A percentile compares a stretch with the other conserved stretches of the same genome.
These are phyloP conservation scores for Pseudofabraea citricarpa DNA, from an alignment of 2,329 filamentous ascomycete species.

Conservation along the genomic window DNA sequence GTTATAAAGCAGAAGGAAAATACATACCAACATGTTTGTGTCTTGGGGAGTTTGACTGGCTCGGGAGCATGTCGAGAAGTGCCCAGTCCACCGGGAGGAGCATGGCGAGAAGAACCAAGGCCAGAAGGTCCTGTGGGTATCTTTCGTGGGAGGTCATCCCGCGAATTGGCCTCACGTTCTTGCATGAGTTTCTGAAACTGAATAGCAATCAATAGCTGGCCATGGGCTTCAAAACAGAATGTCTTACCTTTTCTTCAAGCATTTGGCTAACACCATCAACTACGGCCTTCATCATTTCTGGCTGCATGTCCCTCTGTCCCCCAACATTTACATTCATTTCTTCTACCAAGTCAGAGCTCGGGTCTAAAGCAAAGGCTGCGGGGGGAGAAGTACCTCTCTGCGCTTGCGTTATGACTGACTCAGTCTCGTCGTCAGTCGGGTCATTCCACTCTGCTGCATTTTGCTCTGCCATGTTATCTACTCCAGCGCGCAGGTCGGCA, in stretches of 20 bases:
- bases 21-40: slow-evolving; percentile 17
- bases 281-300: neutral
- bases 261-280: slow-evolving; percentile 11
- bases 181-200: neutral
- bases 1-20: neutral
- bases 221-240: neutral
- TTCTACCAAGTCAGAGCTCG: slow-evolving; percentile 7
- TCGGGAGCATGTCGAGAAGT: slow-evolving; percentile 2
- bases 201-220: neutral
- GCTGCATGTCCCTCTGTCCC: slow-evolving; percentile 8
- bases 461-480: slow-evolving; percentile 11
- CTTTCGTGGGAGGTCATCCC: neutral
- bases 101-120: neutral
- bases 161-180: neutral
- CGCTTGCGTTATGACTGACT: neutral
- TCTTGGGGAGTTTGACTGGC: slow-evolving; percentile 13
- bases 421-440: neutral
- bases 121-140: too few relatives aligned
- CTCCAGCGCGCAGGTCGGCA: slow-evolving; percentile 2
- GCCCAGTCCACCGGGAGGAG: neutral
- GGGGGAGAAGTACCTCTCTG: slow-evolving; percentile 4
- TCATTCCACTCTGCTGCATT: slow-evolving; percentile 22
- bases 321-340: slow-evolving; percentile 10
- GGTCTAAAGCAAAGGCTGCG: neutral
- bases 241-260: slow-evolving; percentile 14